Conservation (phyloP, 2,329 filamentous ascomycete genomes). For the Nemania bipapillata region DNA sequence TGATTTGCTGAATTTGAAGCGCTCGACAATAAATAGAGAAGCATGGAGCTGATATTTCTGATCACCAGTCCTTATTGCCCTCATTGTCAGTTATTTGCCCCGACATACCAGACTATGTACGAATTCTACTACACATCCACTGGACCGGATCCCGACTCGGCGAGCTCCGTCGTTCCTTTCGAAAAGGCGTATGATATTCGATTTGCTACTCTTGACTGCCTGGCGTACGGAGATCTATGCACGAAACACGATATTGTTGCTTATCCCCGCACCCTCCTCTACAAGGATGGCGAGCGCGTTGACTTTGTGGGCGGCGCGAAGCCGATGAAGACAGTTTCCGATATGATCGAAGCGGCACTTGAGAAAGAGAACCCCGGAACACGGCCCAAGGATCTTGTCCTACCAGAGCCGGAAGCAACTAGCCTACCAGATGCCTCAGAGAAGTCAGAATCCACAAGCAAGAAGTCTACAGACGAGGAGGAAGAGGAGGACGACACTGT, state of each 20-base stretch:
- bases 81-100: constrained; percentile 83
- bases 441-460: constrained; percentile 45
- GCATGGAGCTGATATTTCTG: constrained; percentile 20
- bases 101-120: constrained; percentile 89
- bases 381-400: constrained; percentile 71
- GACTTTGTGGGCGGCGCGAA: constrained; percentile 74
- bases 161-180: constrained; percentile 66
- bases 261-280: constrained; percentile 83
- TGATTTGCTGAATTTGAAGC: background rate
- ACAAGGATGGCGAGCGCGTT: constrained; percentile 77
- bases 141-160: constrained; percentile 67
- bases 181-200: constrained; percentile 87
- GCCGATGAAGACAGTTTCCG: constrained; percentile 72
- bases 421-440: constrained; percentile 52
- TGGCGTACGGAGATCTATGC: constrained; percentile 84
- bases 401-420: constrained; percentile 77
- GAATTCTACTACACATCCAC: constrained; percentile 94
- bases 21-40: background rate
- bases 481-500: constrained; percentile 36
- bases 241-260: constrained; percentile 70
- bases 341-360: constrained; percentile 78
- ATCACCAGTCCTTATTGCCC: constrained; percentile 67
- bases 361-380: constrained; percentile 84
- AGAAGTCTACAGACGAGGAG: constrained; percentile 43
- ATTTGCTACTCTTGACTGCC: constrained; percentile 87